Evolutionary conservation across 2,329 filamentous ascomycete genomes (phyloP).

Genomic region (Pyricularia sp.): DNA sequence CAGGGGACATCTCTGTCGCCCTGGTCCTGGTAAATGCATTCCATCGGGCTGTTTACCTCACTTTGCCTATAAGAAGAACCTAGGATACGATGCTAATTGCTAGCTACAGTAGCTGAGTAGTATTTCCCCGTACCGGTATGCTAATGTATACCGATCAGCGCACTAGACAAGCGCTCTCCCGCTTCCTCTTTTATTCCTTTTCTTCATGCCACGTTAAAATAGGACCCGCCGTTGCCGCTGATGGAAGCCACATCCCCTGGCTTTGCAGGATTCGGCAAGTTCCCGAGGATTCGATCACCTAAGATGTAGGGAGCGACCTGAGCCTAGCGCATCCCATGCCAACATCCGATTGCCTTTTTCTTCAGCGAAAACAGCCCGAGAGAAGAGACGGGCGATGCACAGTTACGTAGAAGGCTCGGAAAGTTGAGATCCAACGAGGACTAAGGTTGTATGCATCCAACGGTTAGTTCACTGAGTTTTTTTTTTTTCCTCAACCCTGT

Average conservation of each 20-base stretch:
- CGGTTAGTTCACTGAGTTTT: neutral
- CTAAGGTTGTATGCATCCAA: neutral
- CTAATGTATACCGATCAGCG: neutral
- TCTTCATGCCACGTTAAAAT: neutral
- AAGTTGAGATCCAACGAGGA: neutral
- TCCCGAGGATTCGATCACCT: neutral
- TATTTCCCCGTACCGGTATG: neutral
- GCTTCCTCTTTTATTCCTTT: neutral
- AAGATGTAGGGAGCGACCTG: neutral
- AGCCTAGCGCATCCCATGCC: neutral
- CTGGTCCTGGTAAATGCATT: neutral
- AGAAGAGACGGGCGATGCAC: neutral
- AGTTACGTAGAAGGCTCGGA: neutral
- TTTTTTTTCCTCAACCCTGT: neutral
- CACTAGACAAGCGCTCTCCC: neutral
- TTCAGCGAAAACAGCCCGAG: neutral
- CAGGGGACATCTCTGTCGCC: neutral
- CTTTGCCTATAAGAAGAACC: neutral
- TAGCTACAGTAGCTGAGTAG: neutral
- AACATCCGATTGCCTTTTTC: neutral
- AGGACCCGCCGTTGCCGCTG: neutral
- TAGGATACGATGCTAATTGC: neutral
- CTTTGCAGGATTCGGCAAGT: neutral
- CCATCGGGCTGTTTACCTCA: neutral
- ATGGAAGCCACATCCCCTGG: neutral